phyloP scores from a whole-genome alignment of 2,329 filamentous ascomycete genomes.

The Cladosporium sp. region DNA sequence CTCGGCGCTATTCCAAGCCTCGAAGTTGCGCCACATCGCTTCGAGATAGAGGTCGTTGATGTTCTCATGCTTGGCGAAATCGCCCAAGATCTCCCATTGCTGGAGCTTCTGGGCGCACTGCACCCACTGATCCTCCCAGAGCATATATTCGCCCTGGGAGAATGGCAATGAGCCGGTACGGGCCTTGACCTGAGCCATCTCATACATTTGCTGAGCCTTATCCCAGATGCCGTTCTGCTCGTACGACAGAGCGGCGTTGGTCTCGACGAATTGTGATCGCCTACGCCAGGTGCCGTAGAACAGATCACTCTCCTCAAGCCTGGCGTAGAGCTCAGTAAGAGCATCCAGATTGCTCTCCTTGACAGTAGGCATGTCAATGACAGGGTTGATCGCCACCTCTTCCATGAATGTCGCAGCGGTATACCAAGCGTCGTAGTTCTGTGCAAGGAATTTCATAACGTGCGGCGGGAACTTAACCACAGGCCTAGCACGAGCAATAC shows the following conservation, averaged over 20 bases:
- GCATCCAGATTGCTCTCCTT: slow-evolving; percentile 95
- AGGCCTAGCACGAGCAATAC: slow-evolving; percentile 76
- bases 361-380: slow-evolving; percentile 76
- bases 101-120: slow-evolving; percentile 96
- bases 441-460: slow-evolving; percentile 90
- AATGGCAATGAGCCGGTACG: slow-evolving; percentile 94
- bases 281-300: slow-evolving; percentile 97
- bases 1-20: slow-evolving; percentile 85
- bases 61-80: slow-evolving; percentile 98
- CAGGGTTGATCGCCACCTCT: slow-evolving; percentile 77
- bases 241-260: slow-evolving; percentile 92
- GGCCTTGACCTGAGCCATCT: slow-evolving; percentile 94
- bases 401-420: slow-evolving; percentile 88
- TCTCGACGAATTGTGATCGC: slow-evolving; percentile 93
- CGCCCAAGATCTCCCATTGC: slow-evolving; percentile 96
- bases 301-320: slow-evolving; percentile 88
- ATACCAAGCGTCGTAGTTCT: slow-evolving; percentile 96
- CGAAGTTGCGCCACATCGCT: slow-evolving; percentile 90
- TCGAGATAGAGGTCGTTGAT: slow-evolving; percentile 94
- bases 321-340: slow-evolving; percentile 86
- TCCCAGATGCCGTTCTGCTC: slow-evolving; percentile 99
- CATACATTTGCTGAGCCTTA: slow-evolving; percentile 95
- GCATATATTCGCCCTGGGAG: slow-evolving; percentile 93
- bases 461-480: slow-evolving; percentile 91
- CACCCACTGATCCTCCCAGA: slow-evolving; percentile 99